These are phyloP conservation scores for Trametes cinnabarina DNA, from an alignment of 768 basidiomycete species.

Conservation along the genomic window DNA sequence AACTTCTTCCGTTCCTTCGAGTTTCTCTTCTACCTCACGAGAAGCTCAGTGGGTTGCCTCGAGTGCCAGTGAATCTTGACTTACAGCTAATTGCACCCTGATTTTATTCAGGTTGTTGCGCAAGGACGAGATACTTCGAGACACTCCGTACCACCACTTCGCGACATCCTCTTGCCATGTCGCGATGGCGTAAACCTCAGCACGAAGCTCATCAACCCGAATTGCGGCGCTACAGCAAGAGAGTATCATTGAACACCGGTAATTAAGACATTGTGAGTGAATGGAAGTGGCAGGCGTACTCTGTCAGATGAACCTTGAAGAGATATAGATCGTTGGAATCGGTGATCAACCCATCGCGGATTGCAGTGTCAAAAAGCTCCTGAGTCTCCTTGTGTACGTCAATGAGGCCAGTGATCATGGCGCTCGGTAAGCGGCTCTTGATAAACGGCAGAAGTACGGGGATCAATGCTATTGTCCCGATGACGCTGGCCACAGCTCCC, in stretches of 20 bases:
- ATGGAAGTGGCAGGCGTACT: not conserved
- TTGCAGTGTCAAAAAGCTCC: not conserved
- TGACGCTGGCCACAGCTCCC: conserved; percentile 2
- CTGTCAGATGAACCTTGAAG: not conserved
- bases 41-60: too few species aligned
- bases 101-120: not conserved
- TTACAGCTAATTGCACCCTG: not conserved
- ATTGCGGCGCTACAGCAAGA: not conserved
- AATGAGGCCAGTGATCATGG: too few species aligned
- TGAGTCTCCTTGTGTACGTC: not conserved
- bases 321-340: not conserved
- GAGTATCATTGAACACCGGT: not conserved
- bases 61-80: too few species aligned
- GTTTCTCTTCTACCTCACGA: too few species aligned
- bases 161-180: not conserved
- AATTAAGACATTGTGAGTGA: too few species aligned
- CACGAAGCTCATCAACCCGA: not conserved
- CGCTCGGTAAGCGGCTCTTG: too few species aligned
- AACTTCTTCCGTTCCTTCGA: too few species aligned
- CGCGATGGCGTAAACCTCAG: not conserved
- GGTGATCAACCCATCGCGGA: not conserved
- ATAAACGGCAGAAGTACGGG: too few species aligned
- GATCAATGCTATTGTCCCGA: not conserved
- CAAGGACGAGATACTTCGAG: not conserved
- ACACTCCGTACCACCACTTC: not conserved